Evolutionary conservation across 768 basidiomycete species (phyloP), one percentile per base, ranked within the genome.

Genomic region (Boletus reticulatus): DNA sequence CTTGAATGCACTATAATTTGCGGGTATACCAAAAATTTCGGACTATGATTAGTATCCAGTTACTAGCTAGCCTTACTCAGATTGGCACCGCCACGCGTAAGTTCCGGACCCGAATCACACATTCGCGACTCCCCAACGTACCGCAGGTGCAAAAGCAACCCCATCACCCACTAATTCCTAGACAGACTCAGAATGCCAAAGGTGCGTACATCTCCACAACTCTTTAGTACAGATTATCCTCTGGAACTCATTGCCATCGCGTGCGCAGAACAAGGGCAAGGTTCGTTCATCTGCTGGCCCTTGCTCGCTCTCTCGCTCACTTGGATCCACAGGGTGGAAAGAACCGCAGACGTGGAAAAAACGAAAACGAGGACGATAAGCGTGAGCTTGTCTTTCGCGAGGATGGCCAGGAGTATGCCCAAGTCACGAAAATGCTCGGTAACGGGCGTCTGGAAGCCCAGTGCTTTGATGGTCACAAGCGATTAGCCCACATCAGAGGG

Each of bases 261-360:
- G 41, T 53, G 9, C 36, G 39, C 50, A 68, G 67, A 68, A 68
- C 53, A 68, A 68, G 52, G 67, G 67, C 59, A 68, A 68, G 58
- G 67, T 64, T 22, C 41, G 67, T 55, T 11, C 32, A n/a, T 14
- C 13, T 43, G 6, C 48, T 29, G 7, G 41, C 17, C 52, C 22
- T 34, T n/a, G 14, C 13, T 48, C 29, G 19, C 34, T 24, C 24
- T 24, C 37, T 39, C 20, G n/a, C 55, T 54, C 42, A 59, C 52
- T 12, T 46, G 2, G 19, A 31, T 32, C 41, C 55, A 61, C 66
- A 99, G 95, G 96, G 96, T 72, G 97, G 96, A 59, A 98, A 99
- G 83, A 99, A 98, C 79, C 85, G 96, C 77, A 84, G 97, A 84
- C 84, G 97, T 77, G 97, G 97, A 82, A 99, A 99, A 85, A 98